Evolutionary conservation across 352 stramenopile genomes (phyloP).

Genomic region (Phytophthora cactorum): DNA sequence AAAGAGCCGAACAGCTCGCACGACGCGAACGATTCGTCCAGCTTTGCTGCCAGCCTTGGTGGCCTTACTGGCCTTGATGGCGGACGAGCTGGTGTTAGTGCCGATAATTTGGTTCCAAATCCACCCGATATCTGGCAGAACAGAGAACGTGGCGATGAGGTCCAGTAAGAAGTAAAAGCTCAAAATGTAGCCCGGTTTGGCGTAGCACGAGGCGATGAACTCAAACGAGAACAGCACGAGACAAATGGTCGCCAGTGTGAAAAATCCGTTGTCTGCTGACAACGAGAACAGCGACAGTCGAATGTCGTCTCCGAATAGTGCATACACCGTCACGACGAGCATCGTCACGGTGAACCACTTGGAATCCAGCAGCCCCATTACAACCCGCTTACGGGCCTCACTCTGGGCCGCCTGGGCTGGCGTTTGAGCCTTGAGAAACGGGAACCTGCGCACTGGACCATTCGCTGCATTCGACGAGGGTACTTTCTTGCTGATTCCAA

Average conservation of each 20-base stretch:
- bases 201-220: slow-evolving; percentile 83
- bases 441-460: slow-evolving; percentile 18
- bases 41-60: slow-evolving; percentile 80
- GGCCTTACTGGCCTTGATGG: slow-evolving; percentile 73
- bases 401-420: slow-evolving; percentile 49
- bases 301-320: slow-evolving; percentile 93
- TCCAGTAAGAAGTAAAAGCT: slow-evolving; percentile 94
- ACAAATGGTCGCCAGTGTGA: slow-evolving; percentile 84
- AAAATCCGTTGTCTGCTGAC: slow-evolving; percentile 85
- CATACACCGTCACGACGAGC: slow-evolving; percentile 92
- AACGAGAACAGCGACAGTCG: slow-evolving; percentile 77
- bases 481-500: slow-evolving; percentile 43
- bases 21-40: slow-evolving; percentile 85
- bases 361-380: slow-evolving; percentile 70
- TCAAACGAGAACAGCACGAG: slow-evolving; percentile 91
- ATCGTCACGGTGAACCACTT: slow-evolving; percentile 84
- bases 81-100: slow-evolving; percentile 52
- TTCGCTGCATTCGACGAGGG: slow-evolving; percentile 10
- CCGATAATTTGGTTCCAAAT: slow-evolving; percentile 81
- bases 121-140: slow-evolving; percentile 88
- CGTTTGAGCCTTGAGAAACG: slow-evolving; percentile 19
- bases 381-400: slow-evolving; percentile 46
- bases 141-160: slow-evolving; percentile 84
- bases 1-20: slow-evolving; percentile 84
- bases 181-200: slow-evolving; percentile 77